Percentiles rank a stretch among this genome's conserved stretches.
phyloP scores from a whole-genome alignment of 2,329 filamentous ascomycete species.

The Fusarium heterosporum region DNA sequence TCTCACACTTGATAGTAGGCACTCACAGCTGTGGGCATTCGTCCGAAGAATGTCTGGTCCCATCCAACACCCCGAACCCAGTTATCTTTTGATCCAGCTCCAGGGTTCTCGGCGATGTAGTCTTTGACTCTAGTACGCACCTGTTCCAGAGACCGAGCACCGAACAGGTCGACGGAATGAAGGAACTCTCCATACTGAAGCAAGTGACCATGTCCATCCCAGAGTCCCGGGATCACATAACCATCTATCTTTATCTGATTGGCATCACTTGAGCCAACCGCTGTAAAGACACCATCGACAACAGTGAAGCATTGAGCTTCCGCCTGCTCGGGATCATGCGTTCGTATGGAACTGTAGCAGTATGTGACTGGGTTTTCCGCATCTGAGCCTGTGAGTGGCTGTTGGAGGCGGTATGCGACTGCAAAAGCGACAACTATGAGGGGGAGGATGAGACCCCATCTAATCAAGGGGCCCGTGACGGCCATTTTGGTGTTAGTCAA shows the following conservation, averaged over 20 bases:
- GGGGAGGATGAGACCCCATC: slow-evolving; percentile 50
- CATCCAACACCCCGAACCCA: slow-evolving; percentile 78
- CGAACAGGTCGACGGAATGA: slow-evolving; percentile 74
- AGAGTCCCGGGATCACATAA: slow-evolving; percentile 73
- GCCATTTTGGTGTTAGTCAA: slow-evolving; percentile 23
- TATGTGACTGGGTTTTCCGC: slow-evolving; percentile 42
- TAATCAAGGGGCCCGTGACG: slow-evolving; percentile 25
- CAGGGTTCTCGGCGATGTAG: slow-evolving; percentile 64
- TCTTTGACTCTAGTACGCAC: slow-evolving; percentile 63
- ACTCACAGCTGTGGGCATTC: slow-evolving; percentile 73
- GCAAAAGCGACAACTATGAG: slow-evolving; percentile 50
- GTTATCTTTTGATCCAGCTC: slow-evolving; percentile 63
- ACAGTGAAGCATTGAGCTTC: slow-evolving; percentile 68
- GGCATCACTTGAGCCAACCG: slow-evolving; percentile 55
- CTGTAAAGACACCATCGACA: slow-evolving; percentile 61
- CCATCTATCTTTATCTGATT: slow-evolving; percentile 53
- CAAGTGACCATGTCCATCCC: slow-evolving; percentile 78
- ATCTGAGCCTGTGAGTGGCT: slow-evolving; percentile 34
- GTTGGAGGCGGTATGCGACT: slow-evolving; percentile 49
- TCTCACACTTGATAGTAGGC: neutral
- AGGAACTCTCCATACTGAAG: slow-evolving; percentile 75
- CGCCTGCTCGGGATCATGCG: slow-evolving; percentile 52
- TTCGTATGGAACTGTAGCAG: slow-evolving; percentile 57
- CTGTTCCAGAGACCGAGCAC: slow-evolving; percentile 65
- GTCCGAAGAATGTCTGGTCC: slow-evolving; percentile 74